Conservation (phyloP, 208 protist genomes). For the Trichomonas vaginalis region DNA sequence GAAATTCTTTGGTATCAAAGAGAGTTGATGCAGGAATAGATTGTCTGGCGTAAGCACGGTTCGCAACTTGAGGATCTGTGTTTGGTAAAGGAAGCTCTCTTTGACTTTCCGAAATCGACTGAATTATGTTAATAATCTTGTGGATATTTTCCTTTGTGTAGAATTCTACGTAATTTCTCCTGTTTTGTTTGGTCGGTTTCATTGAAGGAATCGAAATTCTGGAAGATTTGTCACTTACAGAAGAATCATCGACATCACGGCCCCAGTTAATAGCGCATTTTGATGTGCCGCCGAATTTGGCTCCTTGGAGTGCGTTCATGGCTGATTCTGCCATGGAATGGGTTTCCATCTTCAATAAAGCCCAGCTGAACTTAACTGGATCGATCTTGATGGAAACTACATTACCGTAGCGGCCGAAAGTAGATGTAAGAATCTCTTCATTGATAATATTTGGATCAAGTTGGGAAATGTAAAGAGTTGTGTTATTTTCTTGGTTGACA, state of each 20-base stretch:
- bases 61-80: neutral
- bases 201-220: neutral
- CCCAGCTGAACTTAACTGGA: neutral
- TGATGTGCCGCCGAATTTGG: neutral
- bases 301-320: neutral
- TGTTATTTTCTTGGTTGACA: neutral
- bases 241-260: neutral
- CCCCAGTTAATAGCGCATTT: neutral
- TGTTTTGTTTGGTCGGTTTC: neutral
- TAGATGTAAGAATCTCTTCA: neutral
- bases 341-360: neutral
- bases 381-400: neutral
- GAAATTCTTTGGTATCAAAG: neutral
- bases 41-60: neutral
- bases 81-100: neutral
- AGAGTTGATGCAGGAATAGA: neutral
- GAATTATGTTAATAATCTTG: neutral
- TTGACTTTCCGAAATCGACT: neutral
- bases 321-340: neutral
- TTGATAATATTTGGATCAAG: neutral
- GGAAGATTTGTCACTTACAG: neutral
- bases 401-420: neutral
- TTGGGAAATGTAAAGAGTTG: neutral
- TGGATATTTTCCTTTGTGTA: neutral
- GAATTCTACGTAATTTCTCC: neutral